phyloP scores from a whole-genome alignment of 495 filamentous ascomycete genomes.

The Annulohypoxylon stygium region DNA sequence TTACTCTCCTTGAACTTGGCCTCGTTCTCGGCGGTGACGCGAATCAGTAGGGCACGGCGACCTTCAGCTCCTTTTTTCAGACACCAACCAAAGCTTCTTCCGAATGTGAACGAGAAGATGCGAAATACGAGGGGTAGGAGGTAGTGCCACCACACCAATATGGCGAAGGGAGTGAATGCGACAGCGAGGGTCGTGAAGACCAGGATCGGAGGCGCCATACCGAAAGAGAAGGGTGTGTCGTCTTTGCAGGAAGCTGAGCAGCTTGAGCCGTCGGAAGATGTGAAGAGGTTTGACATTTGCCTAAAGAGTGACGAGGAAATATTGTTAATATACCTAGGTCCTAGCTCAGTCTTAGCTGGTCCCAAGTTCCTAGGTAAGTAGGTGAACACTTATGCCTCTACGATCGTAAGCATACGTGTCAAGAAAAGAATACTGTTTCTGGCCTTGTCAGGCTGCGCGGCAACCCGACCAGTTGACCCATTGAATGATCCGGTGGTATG shows the following conservation, averaged over 20 bases:
- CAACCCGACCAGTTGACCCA: slow-evolving; percentile 45
- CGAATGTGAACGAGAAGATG: slow-evolving; percentile 55
- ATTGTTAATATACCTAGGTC: slow-evolving; percentile 5
- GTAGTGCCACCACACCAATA: slow-evolving; percentile 46
- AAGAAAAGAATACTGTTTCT: slow-evolving; percentile 35
- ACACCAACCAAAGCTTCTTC: slow-evolving; percentile 70
- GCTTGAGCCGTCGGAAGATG: slow-evolving; percentile 19
- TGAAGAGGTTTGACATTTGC: slow-evolving; percentile 35
- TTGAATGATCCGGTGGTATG: slow-evolving; percentile 36
- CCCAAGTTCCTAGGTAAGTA: neutral
- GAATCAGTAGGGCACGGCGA: slow-evolving; percentile 70
- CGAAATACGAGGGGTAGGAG: slow-evolving; percentile 54
- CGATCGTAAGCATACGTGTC: slow-evolving; percentile 38
- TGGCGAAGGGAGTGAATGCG: slow-evolving; percentile 45
- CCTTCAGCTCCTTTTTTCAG: slow-evolving; percentile 75
- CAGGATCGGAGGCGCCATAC: slow-evolving; percentile 47
- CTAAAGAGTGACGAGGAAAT: slow-evolving; percentile 25
- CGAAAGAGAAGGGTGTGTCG: slow-evolving; percentile 35
- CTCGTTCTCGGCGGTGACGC: slow-evolving; percentile 71
- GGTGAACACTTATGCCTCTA: slow-evolving; percentile 10
- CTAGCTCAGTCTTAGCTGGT: no score
- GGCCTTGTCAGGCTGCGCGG: slow-evolving; percentile 44
- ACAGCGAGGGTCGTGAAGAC: slow-evolving; percentile 46
- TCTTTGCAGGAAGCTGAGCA: slow-evolving; percentile 23
- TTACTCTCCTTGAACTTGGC: slow-evolving; percentile 62